Percentiles rank a stretch among this genome's conserved stretches.
Conservation (phyloP, 352 stramenopile species). For the Globisporangium carolinianum region DNA sequence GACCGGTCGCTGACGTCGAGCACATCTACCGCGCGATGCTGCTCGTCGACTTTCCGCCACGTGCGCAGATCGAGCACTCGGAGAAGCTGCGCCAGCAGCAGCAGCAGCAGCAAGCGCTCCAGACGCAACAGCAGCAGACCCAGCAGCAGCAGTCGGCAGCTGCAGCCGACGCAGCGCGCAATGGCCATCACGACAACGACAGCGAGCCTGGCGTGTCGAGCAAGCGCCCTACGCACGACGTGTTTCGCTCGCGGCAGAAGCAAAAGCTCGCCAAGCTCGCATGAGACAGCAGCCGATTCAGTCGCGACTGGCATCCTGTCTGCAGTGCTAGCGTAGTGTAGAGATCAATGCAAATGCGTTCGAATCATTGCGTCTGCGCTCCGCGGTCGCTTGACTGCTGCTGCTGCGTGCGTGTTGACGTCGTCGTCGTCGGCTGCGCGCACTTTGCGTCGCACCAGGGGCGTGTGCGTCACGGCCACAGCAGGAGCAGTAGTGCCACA, state of each 20-base stretch:
- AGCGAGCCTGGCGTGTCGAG: conserved; percentile 47
- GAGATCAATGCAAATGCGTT: no score
- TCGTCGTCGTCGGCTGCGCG: background rate
- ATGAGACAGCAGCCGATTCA: conserved; percentile 16
- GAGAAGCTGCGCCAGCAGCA: conserved; percentile 63
- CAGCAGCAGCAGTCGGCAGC: conserved; percentile 31
- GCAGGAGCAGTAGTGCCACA: background rate
- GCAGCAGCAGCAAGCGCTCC: conserved; percentile 44
- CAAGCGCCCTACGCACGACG: conserved; percentile 80
- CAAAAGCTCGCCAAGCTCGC: conserved; percentile 78
- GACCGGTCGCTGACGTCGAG: conserved; percentile 79
- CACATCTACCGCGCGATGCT: conserved; percentile 83
- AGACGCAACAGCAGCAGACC: conserved; percentile 46
- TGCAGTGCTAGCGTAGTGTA: no score
- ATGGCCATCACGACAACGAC: conserved; percentile 35
- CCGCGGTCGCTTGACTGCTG: no score
- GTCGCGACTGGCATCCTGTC: no score
- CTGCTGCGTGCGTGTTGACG: no score
- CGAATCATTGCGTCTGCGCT: no score
- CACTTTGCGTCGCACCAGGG: conserved; percentile 9
- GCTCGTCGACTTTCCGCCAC: conserved; percentile 72
- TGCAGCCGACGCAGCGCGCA: conserved; percentile 32
- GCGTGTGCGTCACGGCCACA: conserved; percentile 4
- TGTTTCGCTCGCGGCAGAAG: conserved; percentile 82
- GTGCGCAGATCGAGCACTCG: conserved; percentile 62